These are phyloP conservation scores for Leccinum truebloodii DNA, from an alignment of 768 basidiomycete species.

Conservation along the genomic window DNA sequence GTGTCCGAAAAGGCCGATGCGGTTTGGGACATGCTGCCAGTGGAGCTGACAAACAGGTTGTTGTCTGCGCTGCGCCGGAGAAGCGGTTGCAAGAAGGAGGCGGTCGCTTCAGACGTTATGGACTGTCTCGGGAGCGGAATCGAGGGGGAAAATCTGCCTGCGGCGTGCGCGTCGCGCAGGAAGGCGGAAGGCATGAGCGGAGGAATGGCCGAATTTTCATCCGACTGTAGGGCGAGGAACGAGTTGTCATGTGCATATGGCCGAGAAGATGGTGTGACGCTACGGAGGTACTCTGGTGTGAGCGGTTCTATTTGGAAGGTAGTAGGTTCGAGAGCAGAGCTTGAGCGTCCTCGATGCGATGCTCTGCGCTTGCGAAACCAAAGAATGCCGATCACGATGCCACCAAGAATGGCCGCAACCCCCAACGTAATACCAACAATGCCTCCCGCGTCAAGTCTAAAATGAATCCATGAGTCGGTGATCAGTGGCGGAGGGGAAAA, in stretches of 20 bases:
- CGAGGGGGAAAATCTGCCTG: not conserved
- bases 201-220: not conserved
- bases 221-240: not conserved
- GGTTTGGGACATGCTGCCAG: no score
- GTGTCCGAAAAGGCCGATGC: not conserved
- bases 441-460: conserved; percentile 14
- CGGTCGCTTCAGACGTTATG: not conserved
- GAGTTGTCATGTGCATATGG: not conserved
- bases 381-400: conserved; percentile 5
- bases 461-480: conserved; percentile 7
- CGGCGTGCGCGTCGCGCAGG: conserved; percentile 12
- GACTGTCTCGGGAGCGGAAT: not conserved
- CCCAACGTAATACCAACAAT: conserved; percentile 13
- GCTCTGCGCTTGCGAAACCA: conserved; percentile 12
- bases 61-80: not conserved
- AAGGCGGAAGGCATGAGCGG: conserved; percentile 10
- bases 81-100: conserved; percentile 5
- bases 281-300: not conserved
- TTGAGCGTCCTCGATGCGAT: not conserved
- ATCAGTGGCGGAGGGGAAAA: not conserved
- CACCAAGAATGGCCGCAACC: conserved; percentile 1
- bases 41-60: not conserved
- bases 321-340: not conserved
- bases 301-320: conserved; percentile 8
- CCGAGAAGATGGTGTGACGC: not conserved